These are phyloP conservation scores for Rhododendron ovatum DNA, from an alignment of 148 eudicot species.

Conservation along the genomic window DNA sequence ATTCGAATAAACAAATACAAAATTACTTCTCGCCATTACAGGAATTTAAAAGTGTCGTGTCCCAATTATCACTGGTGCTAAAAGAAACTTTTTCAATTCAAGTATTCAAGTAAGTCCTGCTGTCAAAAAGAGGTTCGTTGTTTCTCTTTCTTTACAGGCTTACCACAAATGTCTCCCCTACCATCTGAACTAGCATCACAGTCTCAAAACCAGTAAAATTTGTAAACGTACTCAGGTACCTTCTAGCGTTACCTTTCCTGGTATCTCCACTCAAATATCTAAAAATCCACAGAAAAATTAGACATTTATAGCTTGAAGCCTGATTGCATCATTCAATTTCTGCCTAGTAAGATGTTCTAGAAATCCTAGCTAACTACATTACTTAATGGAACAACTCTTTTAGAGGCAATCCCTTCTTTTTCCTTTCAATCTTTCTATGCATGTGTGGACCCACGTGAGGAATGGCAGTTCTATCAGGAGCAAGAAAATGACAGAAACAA, in stretches of 20 bases:
- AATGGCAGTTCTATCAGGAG: neutral
- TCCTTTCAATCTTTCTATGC: neutral
- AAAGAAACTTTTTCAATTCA: neutral
- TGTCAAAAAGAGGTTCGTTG: neutral
- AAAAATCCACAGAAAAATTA: neutral
- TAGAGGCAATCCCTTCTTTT: neutral
- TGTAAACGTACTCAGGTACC: neutral
- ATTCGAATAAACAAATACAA: slow-evolving; percentile 4
- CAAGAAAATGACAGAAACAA: neutral
- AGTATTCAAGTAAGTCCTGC: neutral
- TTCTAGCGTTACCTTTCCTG: neutral
- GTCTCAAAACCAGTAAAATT: neutral
- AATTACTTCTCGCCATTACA: neutral
- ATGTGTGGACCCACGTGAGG: neutral
- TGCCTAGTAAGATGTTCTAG: neutral
- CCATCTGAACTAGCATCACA: neutral
- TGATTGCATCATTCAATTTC: neutral
- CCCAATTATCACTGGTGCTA: neutral
- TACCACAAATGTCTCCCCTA: neutral
- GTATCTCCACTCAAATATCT: neutral
- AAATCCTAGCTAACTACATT: neutral
- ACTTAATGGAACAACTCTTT: neutral
- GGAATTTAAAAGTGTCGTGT: neutral
- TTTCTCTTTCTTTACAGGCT: neutral
- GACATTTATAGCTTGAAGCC: neutral